Evolutionary conservation across 768 basidiomycete species (phyloP), one percentile per base, ranked within the genome.

Genomic region (Pleurotus djamor): DNA sequence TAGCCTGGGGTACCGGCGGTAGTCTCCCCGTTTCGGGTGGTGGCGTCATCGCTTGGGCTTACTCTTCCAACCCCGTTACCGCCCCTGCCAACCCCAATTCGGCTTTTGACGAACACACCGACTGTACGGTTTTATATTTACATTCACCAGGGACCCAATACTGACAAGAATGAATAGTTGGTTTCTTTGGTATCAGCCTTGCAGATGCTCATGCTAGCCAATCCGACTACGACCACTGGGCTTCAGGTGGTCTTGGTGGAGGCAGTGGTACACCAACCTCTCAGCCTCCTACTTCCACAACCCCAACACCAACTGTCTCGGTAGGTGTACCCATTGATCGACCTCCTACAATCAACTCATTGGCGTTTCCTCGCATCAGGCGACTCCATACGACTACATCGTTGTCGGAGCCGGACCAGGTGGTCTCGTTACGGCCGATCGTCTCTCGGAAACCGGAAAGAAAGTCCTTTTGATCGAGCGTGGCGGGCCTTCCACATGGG

Each of bases 381-480:
- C 76, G 1, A 77, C 75, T 33, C 77, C 80, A 2, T 82, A 81
- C 52, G 79, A 83, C 63, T 82, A 84, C 61, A 80, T 83, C 64
- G 74, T 82, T 58, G 83, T 86, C 41, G 85, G 85, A 49, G 79
- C 76, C 38, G 86, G 86, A 10, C 77, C 84, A 4, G 84, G 81
- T 58, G 86, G 86, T 41, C 72, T 87, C 51, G 74, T 88, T 62
- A 72, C 78, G 32, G 85, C 85, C 0, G 85, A 87, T 64, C 77
- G 85, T 41, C 69, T 87, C 2, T 81, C 83, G 12, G 79, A 87
- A 68, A 78, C 83, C 34, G 83, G 83, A 41, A 87, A 87, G 71
- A 84, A 84, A 52, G 84, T 88, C 1, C 69, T 87, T 13, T 74
- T 88, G 1, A 70, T 88, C 4, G 86, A 87, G 64, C 82, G 85